Conservation (phyloP, 2,329 filamentous ascomycete genomes). For the Cadophora sp. region DNA sequence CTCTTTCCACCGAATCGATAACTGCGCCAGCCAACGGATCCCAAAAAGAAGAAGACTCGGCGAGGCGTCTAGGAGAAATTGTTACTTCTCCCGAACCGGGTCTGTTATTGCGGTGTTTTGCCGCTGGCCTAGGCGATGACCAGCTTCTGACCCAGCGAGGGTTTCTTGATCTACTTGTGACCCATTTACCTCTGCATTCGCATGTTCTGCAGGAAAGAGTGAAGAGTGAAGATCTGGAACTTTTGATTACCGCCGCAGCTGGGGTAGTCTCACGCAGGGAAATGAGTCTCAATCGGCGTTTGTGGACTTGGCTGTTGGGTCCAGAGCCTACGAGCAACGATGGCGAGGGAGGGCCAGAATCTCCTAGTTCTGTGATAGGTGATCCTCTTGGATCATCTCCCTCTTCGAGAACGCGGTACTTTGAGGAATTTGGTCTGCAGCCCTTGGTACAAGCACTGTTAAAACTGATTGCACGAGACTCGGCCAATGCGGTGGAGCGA, state of each 20-base stretch:
- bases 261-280: slow-evolving; percentile 88
- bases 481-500: slow-evolving; percentile 65
- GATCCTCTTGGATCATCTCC: slow-evolving; percentile 43
- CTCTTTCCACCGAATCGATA: slow-evolving; percentile 44
- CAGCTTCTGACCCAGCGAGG: slow-evolving; percentile 93
- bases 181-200: slow-evolving; percentile 85
- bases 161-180: slow-evolving; percentile 90
- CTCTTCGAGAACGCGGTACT: slow-evolving; percentile 75
- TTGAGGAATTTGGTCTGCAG: slow-evolving; percentile 78
- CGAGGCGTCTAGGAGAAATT: slow-evolving; percentile 63
- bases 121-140: slow-evolving; percentile 84
- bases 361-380: slow-evolving; percentile 46
- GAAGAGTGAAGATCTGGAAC: slow-evolving; percentile 77
- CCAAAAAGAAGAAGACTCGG: slow-evolving; percentile 48
- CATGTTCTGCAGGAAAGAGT: slow-evolving; percentile 78
- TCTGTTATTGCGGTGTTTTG: slow-evolving; percentile 87
- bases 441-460: slow-evolving; percentile 78
- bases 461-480: slow-evolving; percentile 71
- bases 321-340: slow-evolving; percentile 65
- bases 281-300: slow-evolving; percentile 92
- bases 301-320: slow-evolving; percentile 97
- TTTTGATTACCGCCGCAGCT: slow-evolving; percentile 82
- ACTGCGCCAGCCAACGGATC: slow-evolving; percentile 40
- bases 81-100: slow-evolving; percentile 91
- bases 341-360: slow-evolving; percentile 55